Conservation (phyloP, 495 filamentous ascomycete genomes). For the Parathielavia hyrcaniae region DNA sequence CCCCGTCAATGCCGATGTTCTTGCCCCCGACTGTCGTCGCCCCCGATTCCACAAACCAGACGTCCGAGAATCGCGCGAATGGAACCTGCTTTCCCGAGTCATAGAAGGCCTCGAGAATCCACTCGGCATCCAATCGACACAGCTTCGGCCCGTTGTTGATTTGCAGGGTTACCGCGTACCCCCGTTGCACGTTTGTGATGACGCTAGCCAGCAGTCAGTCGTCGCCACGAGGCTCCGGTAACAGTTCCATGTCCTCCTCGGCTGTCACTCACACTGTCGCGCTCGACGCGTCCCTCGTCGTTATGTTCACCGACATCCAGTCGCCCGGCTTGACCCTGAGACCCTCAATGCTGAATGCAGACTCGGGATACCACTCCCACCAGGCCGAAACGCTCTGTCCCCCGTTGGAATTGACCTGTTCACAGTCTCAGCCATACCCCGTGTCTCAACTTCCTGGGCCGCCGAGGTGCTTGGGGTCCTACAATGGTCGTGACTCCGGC, state of each 20-base stretch:
- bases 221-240: not conserved
- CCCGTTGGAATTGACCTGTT: conserved; percentile 28
- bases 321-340: conserved; percentile 50
- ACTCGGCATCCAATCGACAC: conserved; percentile 33
- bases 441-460: not conserved
- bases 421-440: not conserved
- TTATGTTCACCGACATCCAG: conserved; percentile 48
- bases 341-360: conserved; percentile 44
- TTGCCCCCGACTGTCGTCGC: conserved; percentile 23
- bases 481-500: conserved; percentile 31
- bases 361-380: conserved; percentile 60
- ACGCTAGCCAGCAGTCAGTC: conserved; percentile 21
- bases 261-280: conserved; percentile 37
- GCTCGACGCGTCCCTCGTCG: conserved; percentile 36
- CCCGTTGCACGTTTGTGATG: conserved; percentile 47
- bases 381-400: conserved; percentile 41
- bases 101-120: conserved; percentile 40
- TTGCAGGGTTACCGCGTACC: conserved; percentile 43
- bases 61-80: conserved; percentile 33
- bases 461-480: not conserved
- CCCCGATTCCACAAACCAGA: conserved; percentile 33
- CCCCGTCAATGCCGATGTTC: conserved; percentile 24
- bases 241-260: not conserved
- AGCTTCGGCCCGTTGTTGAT: conserved; percentile 33
- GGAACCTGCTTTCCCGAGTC: conserved; percentile 24